Percentiles rank a stretch among this genome's conserved stretches.
Conservation (phyloP, 805 yeast genomes). For the Clavispora fructus region DNA sequence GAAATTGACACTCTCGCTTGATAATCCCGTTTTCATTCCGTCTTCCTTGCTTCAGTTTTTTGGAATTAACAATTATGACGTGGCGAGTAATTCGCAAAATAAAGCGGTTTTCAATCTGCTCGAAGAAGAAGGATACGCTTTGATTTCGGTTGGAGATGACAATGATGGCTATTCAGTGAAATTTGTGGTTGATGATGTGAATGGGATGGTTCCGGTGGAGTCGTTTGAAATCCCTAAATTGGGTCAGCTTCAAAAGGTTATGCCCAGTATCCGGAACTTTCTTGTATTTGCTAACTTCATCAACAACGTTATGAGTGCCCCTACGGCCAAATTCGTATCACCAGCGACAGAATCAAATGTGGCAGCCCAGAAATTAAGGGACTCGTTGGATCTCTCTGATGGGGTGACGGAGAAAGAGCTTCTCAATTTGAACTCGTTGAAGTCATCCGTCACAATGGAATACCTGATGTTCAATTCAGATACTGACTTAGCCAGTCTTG, state of each 20-base stretch:
- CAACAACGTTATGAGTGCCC: not conserved
- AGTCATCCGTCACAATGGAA: slow-evolving; percentile 10
- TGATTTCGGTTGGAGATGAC: not conserved
- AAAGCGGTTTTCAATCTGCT: not conserved
- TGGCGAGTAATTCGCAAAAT: not conserved
- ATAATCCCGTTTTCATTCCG: slow-evolving; percentile 24
- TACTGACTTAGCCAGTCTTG: slow-evolving; percentile 22
- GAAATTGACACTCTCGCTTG: slow-evolving; percentile 22
- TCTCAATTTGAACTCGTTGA: slow-evolving; percentile 24
- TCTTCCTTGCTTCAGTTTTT: slow-evolving; percentile 25
- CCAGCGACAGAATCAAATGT: slow-evolving; percentile 14
- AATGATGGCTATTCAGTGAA: not conserved
- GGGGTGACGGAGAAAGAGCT: slow-evolving; percentile 38
- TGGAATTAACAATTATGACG: slow-evolving; percentile 15
- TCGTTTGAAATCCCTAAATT: slow-evolving; percentile 20
- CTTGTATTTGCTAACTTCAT: slow-evolving; percentile 18
- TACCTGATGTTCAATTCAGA: slow-evolving; percentile 9
- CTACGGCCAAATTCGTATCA: not conserved
- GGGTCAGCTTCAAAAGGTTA: slow-evolving; percentile 9
- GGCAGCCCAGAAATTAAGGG: slow-evolving; percentile 25
- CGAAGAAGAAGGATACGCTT: not conserved
- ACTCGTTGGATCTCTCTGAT: slow-evolving; percentile 29
- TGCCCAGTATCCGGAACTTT: slow-evolving; percentile 17
- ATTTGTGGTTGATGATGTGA: slow-evolving; percentile 8
- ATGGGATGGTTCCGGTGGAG: slow-evolving; percentile 17